Conservation (phyloP, 495 filamentous ascomycete species). For the Venustampulla echinocandica region DNA sequence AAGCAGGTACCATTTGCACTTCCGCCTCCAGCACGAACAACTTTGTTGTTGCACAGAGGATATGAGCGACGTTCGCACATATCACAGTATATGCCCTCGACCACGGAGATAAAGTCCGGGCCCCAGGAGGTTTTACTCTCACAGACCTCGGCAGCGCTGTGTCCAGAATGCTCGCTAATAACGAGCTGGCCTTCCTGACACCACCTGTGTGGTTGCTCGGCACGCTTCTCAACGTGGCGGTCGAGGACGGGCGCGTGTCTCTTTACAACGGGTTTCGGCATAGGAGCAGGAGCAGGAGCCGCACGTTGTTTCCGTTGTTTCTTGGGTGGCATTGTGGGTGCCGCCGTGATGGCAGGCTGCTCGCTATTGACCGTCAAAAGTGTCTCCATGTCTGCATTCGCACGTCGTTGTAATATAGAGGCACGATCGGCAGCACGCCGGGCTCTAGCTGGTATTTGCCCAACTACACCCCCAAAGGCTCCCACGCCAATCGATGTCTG, state of each 20-base stretch:
- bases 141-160: constrained; percentile 7
- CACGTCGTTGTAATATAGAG: too few relatives aligned
- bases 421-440: too few relatives aligned
- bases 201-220: neutral
- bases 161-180: constrained; percentile 3
- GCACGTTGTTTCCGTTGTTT: too few relatives aligned
- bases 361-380: neutral
- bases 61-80: too few relatives aligned
- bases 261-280: neutral
- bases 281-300: too few relatives aligned
- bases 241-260: neutral
- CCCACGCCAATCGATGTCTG: neutral
- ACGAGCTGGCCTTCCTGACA: neutral
- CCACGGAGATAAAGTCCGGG: constrained; percentile 11
- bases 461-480: too few relatives aligned
- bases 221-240: neutral
- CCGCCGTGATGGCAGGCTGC: neutral
- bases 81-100: constrained; percentile 11
- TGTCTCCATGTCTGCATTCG: too few relatives aligned
- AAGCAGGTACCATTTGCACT: too few relatives aligned
- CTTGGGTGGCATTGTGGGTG: neutral
- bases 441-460: too few relatives aligned
- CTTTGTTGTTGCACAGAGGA: too few relatives aligned
- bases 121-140: constrained; percentile 4
- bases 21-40: too few relatives aligned